Base-by-base conservation (phyloP, 192 early-diverging fungal genomes). In the Glomus cerebriforme region DNA sequence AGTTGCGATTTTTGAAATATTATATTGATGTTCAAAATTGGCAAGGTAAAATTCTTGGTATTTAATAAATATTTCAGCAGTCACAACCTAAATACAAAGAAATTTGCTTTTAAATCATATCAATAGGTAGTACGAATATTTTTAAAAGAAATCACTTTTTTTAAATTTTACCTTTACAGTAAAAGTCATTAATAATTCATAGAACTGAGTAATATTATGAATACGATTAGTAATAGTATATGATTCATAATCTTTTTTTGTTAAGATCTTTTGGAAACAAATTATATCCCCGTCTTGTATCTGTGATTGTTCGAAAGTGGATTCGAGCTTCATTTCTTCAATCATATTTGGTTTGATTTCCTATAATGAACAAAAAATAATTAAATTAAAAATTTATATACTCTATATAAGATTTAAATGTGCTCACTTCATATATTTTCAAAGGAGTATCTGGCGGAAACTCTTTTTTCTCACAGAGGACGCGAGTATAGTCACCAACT, bases 311-410 rank as follows among this genome's bases (percentile, higher is more conserved):
- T 63, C 54, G 82, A 96, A 97, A 2, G 93, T 93, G 34, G 74
- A 37, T 37, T 86, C 84, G 10, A 79, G 43, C 69, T 94, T 91
- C 85, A 95, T 90, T 32, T 79, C 76, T 63, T 98, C 96, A 67
- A 99, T 93, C 93, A 97, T 92, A 9, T 86, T 88, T 0, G 98
- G 96, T 86, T 98, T 97, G 79, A 99, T 92, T 85, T 99, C 98
- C 88, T 95, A 79, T 3, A n/a, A 58, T 22, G 37, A 39, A 9
- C 9, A 5, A 6, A 9, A 12, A 59, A 10, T 8, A 27, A 58
- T 7, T 26, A 29, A 73, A 22, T 31, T 32, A 10, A 22, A n/a
- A n/a, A n/a, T 32, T n/a, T 31, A 7, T 34, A 31, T 7, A 2
- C 29, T 15, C 8, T 58, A 12, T 59, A 58, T 8, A 6, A 39